phyloP scores from a whole-genome alignment of 192 early-diverging fungal genomes.

The Thamnidium elegans region DNA sequence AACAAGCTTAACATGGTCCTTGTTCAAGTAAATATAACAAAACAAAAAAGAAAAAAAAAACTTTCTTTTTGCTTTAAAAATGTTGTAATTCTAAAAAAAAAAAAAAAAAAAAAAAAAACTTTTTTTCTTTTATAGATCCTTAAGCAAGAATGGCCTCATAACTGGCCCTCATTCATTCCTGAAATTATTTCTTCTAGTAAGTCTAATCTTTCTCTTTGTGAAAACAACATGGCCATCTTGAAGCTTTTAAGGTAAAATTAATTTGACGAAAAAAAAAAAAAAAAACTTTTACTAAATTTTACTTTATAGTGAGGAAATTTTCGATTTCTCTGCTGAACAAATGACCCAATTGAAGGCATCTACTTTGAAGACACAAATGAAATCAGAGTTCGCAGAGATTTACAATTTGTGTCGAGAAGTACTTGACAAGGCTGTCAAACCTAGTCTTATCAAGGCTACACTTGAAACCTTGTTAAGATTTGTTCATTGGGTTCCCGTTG shows the following conservation, averaged over 20 bases:
- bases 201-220: conserved; percentile 88
- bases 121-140: conserved; percentile 65
- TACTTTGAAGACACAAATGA: conserved; percentile 93
- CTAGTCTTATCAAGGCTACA: conserved; percentile 87
- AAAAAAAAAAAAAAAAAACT: too few species aligned
- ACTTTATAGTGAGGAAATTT: conserved; percentile 88
- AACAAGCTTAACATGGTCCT: conserved; percentile 95
- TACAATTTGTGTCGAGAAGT: conserved; percentile 94
- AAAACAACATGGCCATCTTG: conserved; percentile 99
- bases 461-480: conserved; percentile 93
- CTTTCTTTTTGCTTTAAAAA: neutral
- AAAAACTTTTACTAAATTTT: neutral
- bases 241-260: conserved; percentile 84
- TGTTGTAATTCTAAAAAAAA: neutral
- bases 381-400: conserved; percentile 92
- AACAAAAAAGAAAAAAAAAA: neutral
- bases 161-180: conserved; percentile 98
- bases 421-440: conserved; percentile 85
- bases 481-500: conserved; percentile 97
- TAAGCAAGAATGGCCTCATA: conserved; percentile 99
- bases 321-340: conserved; percentile 98
- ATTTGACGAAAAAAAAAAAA: neutral
- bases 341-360: conserved; percentile 96
- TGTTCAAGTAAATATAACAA: conserved; percentile 71
- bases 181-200: conserved; percentile 96